A percentile compares a stretch with the other conserved stretches of the same genome.
Evolutionary conservation across 176 grass and related monocot genomes (phyloP).

Genomic region (Microstegium vimineum): DNA sequence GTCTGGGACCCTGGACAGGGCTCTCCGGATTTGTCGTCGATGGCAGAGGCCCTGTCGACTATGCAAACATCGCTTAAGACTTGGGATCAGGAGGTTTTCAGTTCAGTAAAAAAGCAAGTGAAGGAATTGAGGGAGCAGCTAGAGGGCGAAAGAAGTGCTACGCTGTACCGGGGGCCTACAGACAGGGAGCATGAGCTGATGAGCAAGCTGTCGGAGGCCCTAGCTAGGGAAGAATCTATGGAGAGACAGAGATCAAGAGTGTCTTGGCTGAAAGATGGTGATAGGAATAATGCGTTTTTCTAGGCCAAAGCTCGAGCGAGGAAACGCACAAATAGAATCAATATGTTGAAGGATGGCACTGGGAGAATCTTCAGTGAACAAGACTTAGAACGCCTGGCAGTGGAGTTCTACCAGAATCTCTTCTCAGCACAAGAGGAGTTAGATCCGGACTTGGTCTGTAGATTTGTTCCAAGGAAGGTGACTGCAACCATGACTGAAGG

Average conservation of each 20-base stretch:
- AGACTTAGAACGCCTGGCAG: not conserved
- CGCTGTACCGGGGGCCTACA: not conserved
- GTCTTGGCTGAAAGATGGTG: not conserved
- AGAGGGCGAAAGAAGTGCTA: accelerated
- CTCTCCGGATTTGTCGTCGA: no score
- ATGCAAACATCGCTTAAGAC: no score
- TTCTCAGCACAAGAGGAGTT: accelerated
- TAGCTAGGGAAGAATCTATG: not conserved
- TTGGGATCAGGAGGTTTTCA: not conserved
- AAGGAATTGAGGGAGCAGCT: accelerated
- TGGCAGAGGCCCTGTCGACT: no score
- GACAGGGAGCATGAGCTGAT: accelerated
- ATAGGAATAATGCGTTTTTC: not conserved
- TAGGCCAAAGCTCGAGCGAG: not conserved
- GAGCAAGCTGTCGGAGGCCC: accelerated
- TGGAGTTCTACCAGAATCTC: accelerated
- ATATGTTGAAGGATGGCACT: accelerated
- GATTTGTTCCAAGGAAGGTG: accelerated
- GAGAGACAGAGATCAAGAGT: not conserved
- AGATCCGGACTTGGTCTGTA: accelerated
- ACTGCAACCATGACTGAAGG: accelerated
- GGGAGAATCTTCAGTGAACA: accelerated
- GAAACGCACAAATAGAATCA: no score
- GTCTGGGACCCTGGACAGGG: not conserved
- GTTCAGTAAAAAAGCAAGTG: accelerated